Evolutionary conservation across 2,329 filamentous ascomycete genomes (phyloP), one percentile per base, ranked within the genome.

Genomic region (Paraphoma chrysanthemicola): DNA sequence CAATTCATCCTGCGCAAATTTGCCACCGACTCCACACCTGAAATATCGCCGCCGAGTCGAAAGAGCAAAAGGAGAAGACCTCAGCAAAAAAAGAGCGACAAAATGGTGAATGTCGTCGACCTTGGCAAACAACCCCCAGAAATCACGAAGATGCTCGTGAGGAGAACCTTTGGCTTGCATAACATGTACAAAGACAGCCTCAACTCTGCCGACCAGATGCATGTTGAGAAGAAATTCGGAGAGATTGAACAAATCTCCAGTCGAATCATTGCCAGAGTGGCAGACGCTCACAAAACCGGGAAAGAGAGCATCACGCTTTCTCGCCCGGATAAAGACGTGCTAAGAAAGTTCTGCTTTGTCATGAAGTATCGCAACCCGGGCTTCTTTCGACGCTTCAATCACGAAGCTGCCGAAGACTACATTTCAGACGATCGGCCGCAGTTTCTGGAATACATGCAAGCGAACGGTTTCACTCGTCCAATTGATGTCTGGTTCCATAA

Each of bases 311-410:
- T 81, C 1, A 60, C 56, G 33, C 54, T 80, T 0, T 69, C 62
- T 1, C 70, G 78, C 5, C 31, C 47, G 1, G 71, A 80, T 17
- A 63, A 69, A 44, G 69, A 82, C 56, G 48, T 71, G 1, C 36
- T 82, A 9, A 77, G 80, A 44, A 82, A 81, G 51, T 82, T 82
- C 48, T 67, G 81, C 2, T 82, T 82, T 57, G 61, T 83, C 3
- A 73, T 82, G 63, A 80, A 80, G 54, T 82, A 81, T 46, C 77
- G 80, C 12, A 68, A 70, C n/a, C 66, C 64, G 1, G 54, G 38
- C 5, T 79, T 80, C 44, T 69, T 75, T 53, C 48, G 53, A 12
- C 72, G 77, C 0, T 81, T 75, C 64, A 67, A 77, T 42, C 70
- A 77, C 47, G 66, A 78, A 2, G 65, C 49, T 1, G 28, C 63